A percentile compares a stretch with the other conserved stretches of the same genome.
phyloP scores from a whole-genome alignment of 352 stramenopile species.

The Globisporangium middletonii region DNA sequence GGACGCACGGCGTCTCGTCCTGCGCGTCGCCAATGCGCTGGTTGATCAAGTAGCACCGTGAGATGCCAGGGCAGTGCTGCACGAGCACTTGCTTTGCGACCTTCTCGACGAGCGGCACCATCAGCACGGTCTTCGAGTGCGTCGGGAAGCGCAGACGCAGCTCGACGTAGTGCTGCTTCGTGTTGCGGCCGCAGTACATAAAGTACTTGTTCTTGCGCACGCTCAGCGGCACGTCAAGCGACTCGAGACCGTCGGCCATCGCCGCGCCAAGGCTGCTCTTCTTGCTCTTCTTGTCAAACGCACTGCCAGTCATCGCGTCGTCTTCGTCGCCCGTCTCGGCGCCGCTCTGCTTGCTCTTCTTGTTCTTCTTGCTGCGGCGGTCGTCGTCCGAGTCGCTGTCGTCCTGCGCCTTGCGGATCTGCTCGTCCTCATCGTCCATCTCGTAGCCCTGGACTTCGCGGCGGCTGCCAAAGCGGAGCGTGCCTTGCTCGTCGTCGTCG shows the following conservation, averaged over 20 bases:
- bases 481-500: conserved; percentile 84
- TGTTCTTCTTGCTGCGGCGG: conserved; percentile 22
- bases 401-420: conserved; percentile 58
- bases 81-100: conserved; percentile 82
- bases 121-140: conserved; percentile 84
- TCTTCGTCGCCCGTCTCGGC: conserved; percentile 36
- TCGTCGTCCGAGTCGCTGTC: conserved; percentile 63
- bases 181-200: conserved; percentile 69
- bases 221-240: conserved; percentile 62
- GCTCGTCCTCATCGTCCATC: conserved; percentile 94
- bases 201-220: conserved; percentile 88
- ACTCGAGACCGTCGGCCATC: conserved; percentile 49
- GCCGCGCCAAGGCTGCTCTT: conserved; percentile 34
- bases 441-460: conserved; percentile 85
- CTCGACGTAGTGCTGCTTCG: conserved; percentile 79
- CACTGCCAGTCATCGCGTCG: neutral
- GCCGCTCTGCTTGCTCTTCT: conserved; percentile 23
- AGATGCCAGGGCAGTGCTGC: conserved; percentile 84
- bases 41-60: conserved; percentile 87
- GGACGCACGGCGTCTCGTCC: conserved; percentile 84
- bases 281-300: conserved; percentile 14
- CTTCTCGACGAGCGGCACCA: conserved; percentile 88
- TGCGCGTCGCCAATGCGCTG: conserved; percentile 71
- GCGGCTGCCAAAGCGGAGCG: conserved; percentile 72
- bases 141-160: conserved; percentile 85